phyloP scores from a whole-genome alignment of 2,329 filamentous ascomycete species.

The Trichoderma afroharzianum region DNA sequence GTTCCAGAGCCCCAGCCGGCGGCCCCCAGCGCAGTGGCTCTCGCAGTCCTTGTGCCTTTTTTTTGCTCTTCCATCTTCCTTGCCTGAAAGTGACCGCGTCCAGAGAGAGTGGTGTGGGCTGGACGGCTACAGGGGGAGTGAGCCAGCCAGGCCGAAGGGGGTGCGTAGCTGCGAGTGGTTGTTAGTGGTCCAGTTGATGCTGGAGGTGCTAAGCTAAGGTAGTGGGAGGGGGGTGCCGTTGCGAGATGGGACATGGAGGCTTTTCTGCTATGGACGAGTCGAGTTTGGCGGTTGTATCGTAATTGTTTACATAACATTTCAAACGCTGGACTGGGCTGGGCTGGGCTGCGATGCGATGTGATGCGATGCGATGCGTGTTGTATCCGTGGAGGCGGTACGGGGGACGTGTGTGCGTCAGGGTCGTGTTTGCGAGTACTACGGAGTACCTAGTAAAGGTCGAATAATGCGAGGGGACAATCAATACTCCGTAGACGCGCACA shows the following conservation, averaged over 20 bases:
- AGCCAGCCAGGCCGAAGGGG: neutral
- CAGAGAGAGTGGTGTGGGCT: neutral
- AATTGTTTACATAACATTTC: slow-evolving; percentile 12
- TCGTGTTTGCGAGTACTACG: slow-evolving; percentile 13
- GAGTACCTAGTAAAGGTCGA: too few relatives aligned
- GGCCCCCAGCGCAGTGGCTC: slow-evolving; percentile 12
- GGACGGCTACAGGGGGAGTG: neutral
- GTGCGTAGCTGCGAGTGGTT: neutral
- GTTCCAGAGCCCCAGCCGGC: slow-evolving; percentile 11
- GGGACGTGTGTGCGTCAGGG: neutral
- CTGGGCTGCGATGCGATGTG: neutral
- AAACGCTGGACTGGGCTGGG: neutral
- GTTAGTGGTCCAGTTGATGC: neutral
- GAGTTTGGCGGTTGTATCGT: neutral
- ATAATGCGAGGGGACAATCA: neutral
- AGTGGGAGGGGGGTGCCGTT: neutral
- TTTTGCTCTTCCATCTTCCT: slow-evolving; percentile 13
- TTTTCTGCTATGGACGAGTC: neutral
- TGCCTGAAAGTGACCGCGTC: neutral
- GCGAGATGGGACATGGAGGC: neutral
- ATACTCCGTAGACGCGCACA: slow-evolving; percentile 3
- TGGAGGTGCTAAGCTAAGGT: neutral
- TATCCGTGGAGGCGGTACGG: neutral
- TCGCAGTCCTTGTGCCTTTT: neutral
- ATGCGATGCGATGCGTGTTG: slow-evolving; percentile 2